These are phyloP conservation scores for Aspergillus japonicus DNA, from an alignment of 2,329 filamentous ascomycete species.

Conservation along the genomic window DNA sequence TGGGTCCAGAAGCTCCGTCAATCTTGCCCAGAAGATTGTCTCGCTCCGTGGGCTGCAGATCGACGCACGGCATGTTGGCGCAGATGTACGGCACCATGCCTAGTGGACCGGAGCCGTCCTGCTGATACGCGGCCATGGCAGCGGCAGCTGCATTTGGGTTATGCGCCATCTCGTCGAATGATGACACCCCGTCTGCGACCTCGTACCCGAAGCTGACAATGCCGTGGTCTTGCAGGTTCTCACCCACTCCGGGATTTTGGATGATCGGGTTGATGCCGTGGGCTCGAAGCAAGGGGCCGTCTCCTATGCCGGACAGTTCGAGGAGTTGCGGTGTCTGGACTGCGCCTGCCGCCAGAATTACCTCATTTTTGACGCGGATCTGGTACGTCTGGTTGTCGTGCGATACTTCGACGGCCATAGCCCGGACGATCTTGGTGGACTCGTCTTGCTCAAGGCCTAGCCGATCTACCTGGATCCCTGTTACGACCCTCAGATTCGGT, in stretches of 20 bases:
- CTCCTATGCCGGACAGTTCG: slow-evolving; percentile 62
- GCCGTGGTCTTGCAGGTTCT: slow-evolving; percentile 53
- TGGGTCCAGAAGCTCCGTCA: not conserved
- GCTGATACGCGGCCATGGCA: slow-evolving; percentile 22
- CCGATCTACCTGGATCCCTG: slow-evolving; percentile 16
- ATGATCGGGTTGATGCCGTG: slow-evolving; percentile 47
- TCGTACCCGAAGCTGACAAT: slow-evolving; percentile 20
- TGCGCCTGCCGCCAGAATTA: slow-evolving; percentile 60
- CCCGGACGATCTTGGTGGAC: not conserved
- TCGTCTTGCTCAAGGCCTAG: slow-evolving; percentile 10
- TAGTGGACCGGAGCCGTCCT: slow-evolving; percentile 23
- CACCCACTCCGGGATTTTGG: slow-evolving; percentile 49
- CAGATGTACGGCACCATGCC: not conserved
- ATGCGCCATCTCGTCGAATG: slow-evolving; percentile 21
- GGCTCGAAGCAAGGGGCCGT: slow-evolving; percentile 42
- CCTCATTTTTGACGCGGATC: slow-evolving; percentile 47
- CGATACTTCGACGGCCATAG: slow-evolving; percentile 21
- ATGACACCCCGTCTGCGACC: slow-evolving; percentile 22
- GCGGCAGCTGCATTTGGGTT: slow-evolving; percentile 18
- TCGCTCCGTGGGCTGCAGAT: not conserved
- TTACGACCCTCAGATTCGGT: slow-evolving; percentile 15
- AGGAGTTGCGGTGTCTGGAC: slow-evolving; percentile 58
- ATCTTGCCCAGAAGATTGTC: not conserved
- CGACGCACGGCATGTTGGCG: not conserved
- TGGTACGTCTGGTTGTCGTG: slow-evolving; percentile 27